Evolutionary conservation across 1,284 basidiomycete genomes (phyloP).

Genomic region (Marasmius fiardii): DNA sequence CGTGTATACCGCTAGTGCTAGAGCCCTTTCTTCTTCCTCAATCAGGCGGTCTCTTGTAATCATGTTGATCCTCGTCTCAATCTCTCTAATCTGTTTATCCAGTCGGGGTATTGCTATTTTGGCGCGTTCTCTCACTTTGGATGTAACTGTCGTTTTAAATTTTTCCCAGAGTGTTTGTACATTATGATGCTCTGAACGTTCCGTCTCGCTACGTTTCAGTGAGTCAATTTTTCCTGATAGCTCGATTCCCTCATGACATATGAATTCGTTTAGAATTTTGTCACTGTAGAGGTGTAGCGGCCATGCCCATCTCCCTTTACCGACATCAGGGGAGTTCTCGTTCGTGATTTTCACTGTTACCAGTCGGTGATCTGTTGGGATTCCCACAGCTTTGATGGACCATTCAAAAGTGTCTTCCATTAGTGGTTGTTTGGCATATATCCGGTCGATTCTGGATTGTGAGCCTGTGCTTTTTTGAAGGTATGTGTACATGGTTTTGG

Average conservation of each 20-base stretch:
- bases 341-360: constrained; percentile 12
- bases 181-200: constrained; percentile 1
- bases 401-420: constrained; percentile 12
- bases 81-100: constrained; percentile 7
- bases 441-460: constrained; percentile 27
- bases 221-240: neutral
- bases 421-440: constrained; percentile 17
- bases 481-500: constrained; percentile 19
- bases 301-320: neutral
- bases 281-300: neutral
- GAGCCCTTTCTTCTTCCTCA: constrained; percentile 4
- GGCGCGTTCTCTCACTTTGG: constrained; percentile 6
- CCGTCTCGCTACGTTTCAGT: too few species aligned
- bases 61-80: constrained; percentile 3
- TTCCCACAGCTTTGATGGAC: constrained; percentile 13
- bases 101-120: constrained; percentile 6
- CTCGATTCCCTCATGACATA: neutral
- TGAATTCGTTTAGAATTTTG: neutral
- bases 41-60: neutral
- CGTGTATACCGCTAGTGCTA: neutral
- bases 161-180: constrained; percentile 4
- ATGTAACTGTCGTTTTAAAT: constrained; percentile 4
- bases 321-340: neutral
- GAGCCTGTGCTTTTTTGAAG: constrained; percentile 6
- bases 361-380: constrained; percentile 19